Evolutionary conservation across 2,329 filamentous ascomycete species (phyloP), one percentile per base, ranked within the genome.

Genomic region (Colletotrichum nymphaeae): DNA sequence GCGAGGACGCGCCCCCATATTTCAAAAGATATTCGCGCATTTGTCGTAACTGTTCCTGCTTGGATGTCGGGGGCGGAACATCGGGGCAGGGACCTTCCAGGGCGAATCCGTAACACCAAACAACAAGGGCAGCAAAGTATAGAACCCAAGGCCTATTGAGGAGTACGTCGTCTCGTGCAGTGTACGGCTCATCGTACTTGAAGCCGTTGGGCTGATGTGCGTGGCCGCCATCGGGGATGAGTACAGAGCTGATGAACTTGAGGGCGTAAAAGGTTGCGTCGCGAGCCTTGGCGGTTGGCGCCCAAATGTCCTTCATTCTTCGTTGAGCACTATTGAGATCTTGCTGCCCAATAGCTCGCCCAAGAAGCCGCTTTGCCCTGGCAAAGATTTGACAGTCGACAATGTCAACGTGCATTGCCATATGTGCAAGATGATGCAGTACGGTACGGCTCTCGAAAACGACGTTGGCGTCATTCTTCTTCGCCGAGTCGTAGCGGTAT

Each of bases 341-440:
- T 74, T 94, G 91, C 1, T 91, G 87, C 1, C 94, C 95, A 74
- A 98, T 97, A 0, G 93, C 92, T 59, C 96, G 92, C 26, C 97
- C 96, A 4, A 98, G 90, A 2, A 98, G 88, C 35, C 95, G 89
- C 77, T 93, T 94, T 1, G 96, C 95, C 9, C 95, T 92, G 5
- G 96, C 97, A 81, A 97, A 98, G 76, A 98, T 97, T 83, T 98
- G 96, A 78, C 95, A 96, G 81, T 98, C 96, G n/a, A 97, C 94
- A 67, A 98, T 95, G 79, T 98, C 96, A 28, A 97, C 95, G 79
- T 98, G 95, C 89, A 98, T 98, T 3, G 95, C 95, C 94, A 99
- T 98, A 82, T 98, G 97, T 0, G 97, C 97, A 14, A 99, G 87
- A 78, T 97, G 95, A 80, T 98, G 95, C 57, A 98, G 86, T 32